Evolutionary conservation across 768 basidiomycete species (phyloP).

Genomic region (Fibroporia radiculosa): DNA sequence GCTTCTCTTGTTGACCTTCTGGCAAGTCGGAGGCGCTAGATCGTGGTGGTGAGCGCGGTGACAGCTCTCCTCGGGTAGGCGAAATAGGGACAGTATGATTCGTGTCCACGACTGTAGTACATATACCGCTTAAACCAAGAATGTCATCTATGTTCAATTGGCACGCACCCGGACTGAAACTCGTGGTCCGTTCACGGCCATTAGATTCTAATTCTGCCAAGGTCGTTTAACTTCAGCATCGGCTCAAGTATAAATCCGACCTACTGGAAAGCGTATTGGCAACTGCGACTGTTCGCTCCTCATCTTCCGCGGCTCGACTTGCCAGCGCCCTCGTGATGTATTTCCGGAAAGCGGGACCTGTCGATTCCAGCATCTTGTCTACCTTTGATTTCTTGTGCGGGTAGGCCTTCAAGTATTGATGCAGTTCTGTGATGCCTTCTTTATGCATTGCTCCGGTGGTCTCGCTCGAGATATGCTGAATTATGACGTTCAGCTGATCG

Average conservation of each 20-base stretch:
- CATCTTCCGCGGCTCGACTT: conserved; percentile 80
- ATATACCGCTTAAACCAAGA: neutral
- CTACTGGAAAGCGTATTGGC: conserved; percentile 76
- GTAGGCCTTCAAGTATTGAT: conserved; percentile 87
- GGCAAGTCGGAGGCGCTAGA: conserved; percentile 23
- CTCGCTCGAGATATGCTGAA: conserved; percentile 82
- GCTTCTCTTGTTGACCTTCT: conserved; percentile 44
- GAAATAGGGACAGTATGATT: conserved; percentile 12
- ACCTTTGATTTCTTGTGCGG: conserved; percentile 78
- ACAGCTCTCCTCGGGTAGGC: conserved; percentile 16
- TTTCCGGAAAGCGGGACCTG: conserved; percentile 84
- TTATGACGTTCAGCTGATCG: conserved; percentile 72
- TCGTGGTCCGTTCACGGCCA: conserved; percentile 29
- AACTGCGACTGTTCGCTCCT: conserved; percentile 73
- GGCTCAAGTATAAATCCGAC: conserved; percentile 19
- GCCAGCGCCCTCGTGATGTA: conserved; percentile 86
- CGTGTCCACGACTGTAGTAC: neutral
- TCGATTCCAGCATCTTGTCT: conserved; percentile 83
- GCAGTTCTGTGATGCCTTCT: conserved; percentile 90
- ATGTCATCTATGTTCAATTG: neutral
- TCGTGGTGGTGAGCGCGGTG: conserved; percentile 25
- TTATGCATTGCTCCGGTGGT: conserved; percentile 86
- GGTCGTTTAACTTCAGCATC: neutral
- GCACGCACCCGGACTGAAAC: conserved; percentile 12
- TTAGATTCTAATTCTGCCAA: conserved; percentile 57